Base-by-base conservation (phyloP, 2,329 filamentous ascomycete genomes). In the Sclerotinia trifoliorum region DNA sequence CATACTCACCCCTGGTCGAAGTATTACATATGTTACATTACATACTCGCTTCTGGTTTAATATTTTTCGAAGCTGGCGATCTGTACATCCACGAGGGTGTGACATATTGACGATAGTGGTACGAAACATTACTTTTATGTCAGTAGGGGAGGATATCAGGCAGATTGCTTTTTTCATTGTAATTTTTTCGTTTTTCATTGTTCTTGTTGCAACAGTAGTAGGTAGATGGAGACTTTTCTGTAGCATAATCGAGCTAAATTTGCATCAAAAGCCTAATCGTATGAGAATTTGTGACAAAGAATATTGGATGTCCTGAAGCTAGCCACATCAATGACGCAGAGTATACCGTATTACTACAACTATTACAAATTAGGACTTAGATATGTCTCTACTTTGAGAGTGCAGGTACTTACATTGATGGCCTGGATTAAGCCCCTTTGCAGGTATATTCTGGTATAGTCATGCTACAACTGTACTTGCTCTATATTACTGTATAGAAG, bases 101-200 rank as follows among this genome's bases (percentile, higher is more conserved):
- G 71, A 71, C 69, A 73, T 72, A 69, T 74, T 72, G 72, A 69
- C 54, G 69, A 73, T 72, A 71, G 57, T 74, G 72, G 71, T 69
- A 73, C 68, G 67, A 68, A 72, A 70, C 71, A 76, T 75, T 69
- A 69, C 70, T 73, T 67, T 75, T 74, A 74, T 75, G 74, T 76
- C 69, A 71, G 65, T 61, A 61, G 68, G 70, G 71, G 72, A 65
- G 69, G 71, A 75, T 73, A 75, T 74, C 66, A 73, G 71, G 74
- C 73, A 72, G 68, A 71, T 70, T 70, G 70, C 66, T 66, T 68
- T 62, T 68, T 72, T 75, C 70, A 70, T 67, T 76, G 73, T 75
- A 74, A 69, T 72, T 52, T 72, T 73, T 71, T 63, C 58, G 70
- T 72, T 74, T 71, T 65, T 71, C 65, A 63, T 74, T 72, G 72